Conservation (phyloP, 2,329 filamentous ascomycete genomes). For the Xylariaceae sp. region DNA sequence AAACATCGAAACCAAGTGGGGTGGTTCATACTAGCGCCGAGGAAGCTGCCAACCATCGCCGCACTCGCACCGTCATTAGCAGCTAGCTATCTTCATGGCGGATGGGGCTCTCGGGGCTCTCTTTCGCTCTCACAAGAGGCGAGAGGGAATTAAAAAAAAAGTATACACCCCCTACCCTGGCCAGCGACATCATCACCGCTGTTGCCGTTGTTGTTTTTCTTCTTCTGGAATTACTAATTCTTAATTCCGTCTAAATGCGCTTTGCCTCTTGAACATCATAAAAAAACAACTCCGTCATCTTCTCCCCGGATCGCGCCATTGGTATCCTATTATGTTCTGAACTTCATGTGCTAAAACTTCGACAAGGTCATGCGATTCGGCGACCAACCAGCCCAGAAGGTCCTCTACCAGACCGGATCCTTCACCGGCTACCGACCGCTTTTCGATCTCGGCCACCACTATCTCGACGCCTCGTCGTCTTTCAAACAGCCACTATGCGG, state of each 20-base stretch:
- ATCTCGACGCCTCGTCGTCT: slow-evolving; percentile 50
- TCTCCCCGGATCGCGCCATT: slow-evolving; percentile 27
- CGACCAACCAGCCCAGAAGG: slow-evolving; percentile 42
- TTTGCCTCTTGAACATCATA: too few relatives aligned
- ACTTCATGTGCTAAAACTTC: slow-evolving; percentile 16
- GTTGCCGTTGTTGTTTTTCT: too few relatives aligned
- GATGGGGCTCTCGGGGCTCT: too few relatives aligned
- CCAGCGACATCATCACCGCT: slow-evolving; percentile 3
- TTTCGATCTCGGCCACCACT: slow-evolving; percentile 51
- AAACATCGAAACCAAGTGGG: too few relatives aligned
- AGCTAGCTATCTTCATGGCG: too few relatives aligned
- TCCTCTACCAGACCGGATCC: slow-evolving; percentile 54
- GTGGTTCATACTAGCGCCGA: too few relatives aligned
- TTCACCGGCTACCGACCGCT: slow-evolving; percentile 55
- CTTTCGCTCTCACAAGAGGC: too few relatives aligned
- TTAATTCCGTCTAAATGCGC: slow-evolving; percentile 1
- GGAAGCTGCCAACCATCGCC: too few relatives aligned
- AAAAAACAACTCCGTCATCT: slow-evolving; percentile 27
- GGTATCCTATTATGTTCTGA: slow-evolving; percentile 28
- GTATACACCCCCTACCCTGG: background rate
- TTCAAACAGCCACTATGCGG: slow-evolving; percentile 73
- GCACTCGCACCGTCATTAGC: too few relatives aligned
- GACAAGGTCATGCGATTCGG: slow-evolving; percentile 37
- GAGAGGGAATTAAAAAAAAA: too few relatives aligned
- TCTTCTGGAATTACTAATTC: too few relatives aligned